Conservation (phyloP, 352 stramenopile species). For the Peronospora belbahrii region DNA sequence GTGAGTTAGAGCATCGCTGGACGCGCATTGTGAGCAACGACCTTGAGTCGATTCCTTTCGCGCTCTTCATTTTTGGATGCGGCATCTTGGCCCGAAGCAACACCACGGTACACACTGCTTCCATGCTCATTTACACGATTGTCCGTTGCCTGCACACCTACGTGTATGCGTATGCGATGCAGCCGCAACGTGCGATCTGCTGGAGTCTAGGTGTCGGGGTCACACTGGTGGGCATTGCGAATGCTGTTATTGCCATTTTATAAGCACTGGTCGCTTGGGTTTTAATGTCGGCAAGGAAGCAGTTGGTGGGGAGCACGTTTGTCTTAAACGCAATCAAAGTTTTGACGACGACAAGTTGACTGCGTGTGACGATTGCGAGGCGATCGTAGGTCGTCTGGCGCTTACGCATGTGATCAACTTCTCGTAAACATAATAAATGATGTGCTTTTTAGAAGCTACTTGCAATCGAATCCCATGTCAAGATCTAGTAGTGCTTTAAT, state of each 20-base stretch:
- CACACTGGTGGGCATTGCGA: constrained; percentile 28
- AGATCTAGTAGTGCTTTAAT: too few species aligned
- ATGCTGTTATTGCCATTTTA: constrained; percentile 24
- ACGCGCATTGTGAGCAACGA: constrained; percentile 48
- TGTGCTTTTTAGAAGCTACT: too few species aligned
- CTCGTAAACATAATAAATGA: too few species aligned
- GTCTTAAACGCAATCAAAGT: too few species aligned
- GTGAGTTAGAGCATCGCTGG: constrained; percentile 36
- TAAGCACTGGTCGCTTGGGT: too few species aligned
- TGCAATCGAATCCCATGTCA: too few species aligned
- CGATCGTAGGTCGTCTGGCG: too few species aligned
- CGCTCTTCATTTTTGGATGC: constrained; percentile 37
- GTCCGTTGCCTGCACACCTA: constrained; percentile 37
- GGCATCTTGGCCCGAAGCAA: constrained; percentile 32
- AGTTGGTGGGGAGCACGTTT: too few species aligned
- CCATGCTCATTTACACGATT: constrained; percentile 37
- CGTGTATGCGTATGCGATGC: constrained; percentile 35
- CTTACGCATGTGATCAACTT: too few species aligned
- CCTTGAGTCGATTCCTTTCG: constrained; percentile 49
- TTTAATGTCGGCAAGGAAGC: too few species aligned
- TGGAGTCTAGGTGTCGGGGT: constrained; percentile 23
- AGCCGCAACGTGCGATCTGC: constrained; percentile 36
- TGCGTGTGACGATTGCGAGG: too few species aligned
- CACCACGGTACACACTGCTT: constrained; percentile 23
- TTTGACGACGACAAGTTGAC: too few species aligned